Base-by-base conservation (phyloP, 176 grass and related monocot genomes). In the Paspalum vaginatum region DNA sequence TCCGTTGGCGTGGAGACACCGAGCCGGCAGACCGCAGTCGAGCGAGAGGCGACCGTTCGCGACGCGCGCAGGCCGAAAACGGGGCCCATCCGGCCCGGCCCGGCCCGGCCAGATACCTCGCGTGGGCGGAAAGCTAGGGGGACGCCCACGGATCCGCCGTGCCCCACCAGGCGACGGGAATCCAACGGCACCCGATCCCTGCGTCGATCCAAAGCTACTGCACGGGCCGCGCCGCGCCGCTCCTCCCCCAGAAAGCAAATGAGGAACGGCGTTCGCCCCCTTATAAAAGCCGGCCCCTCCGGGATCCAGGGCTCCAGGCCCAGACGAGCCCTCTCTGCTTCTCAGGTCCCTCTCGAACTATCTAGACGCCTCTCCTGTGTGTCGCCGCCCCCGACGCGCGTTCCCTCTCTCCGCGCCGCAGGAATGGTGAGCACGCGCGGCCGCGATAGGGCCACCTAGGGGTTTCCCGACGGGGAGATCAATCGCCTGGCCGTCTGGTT, bases 201-300 rank as follows among this genome's bases (percentile, higher is more conserved):
- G 80, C 84, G 85, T 91, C 54, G 42, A 61, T 65, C 63, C 41
- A 64, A 90, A 84, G 79, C 88, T 79, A 87, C 73, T 40, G 43
- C 57, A 26, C 47, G 22, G 53, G 57, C 55, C 62, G 37, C 24
- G 0, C 59, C 20, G 65, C 38, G 11, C 9, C 7, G 4, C 27
- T 24, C 43, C 24, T n/a, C 32, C n/a, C 12, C 4, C 57, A 2
- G 7, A 51, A 32, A 12, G 11, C 7, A 9, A 27, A 18, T 17
- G 5, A 45, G 16, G 50, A 24, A 70, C 25, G 25, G 54, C 11
- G 50, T 15, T 27, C 58, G 0, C 59, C 37, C 32, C 13, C 1
- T 66, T 66, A 58, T 83, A 84, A 84, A 84, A 15, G 0, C 18
- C 52, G 20, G 42, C 18, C 20, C 11, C 10, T 24, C 17, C 17